phyloP scores from a whole-genome alignment of 2,329 filamentous ascomycete genomes.

The Cladosporium sp. region DNA sequence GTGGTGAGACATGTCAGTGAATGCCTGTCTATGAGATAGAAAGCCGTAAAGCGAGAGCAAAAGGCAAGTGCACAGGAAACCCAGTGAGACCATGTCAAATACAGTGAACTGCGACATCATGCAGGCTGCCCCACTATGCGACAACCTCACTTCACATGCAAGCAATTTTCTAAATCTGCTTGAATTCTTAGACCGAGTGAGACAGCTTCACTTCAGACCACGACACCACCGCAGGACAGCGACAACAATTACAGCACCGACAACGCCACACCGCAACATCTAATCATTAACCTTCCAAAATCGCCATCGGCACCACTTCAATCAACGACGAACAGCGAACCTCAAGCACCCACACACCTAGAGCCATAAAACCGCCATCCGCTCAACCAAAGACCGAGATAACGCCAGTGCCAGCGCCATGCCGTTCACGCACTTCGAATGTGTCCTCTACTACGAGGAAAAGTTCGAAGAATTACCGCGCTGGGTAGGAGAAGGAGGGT shows the following conservation, averaged over 20 bases:
- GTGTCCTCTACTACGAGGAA: not conserved
- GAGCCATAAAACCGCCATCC: not conserved
- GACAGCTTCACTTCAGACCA: not conserved
- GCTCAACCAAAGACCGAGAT: not conserved
- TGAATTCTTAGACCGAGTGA: not conserved
- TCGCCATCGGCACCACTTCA: not conserved
- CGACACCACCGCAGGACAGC: not conserved
- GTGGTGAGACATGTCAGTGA: not conserved
- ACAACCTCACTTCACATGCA: not conserved
- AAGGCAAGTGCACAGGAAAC: not conserved
- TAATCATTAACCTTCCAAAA: not conserved
- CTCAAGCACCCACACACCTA: not conserved
- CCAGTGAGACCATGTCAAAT: not conserved
- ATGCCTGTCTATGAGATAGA: not conserved
- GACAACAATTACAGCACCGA: not conserved
- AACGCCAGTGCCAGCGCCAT: not conserved
- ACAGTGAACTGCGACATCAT: not conserved
- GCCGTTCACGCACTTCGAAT: not conserved
- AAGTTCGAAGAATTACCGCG: not conserved
- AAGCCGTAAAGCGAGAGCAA: not conserved
- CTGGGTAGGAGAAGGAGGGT: not conserved
- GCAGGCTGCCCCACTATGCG: not conserved
- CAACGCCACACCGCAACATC: not conserved
- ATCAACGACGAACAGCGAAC: not conserved
- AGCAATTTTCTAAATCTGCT: not conserved